Evolutionary conservation across 2,329 filamentous ascomycete genomes (phyloP), one percentile per base, ranked within the genome.

Genomic region (Ceratocystis albifundus): DNA sequence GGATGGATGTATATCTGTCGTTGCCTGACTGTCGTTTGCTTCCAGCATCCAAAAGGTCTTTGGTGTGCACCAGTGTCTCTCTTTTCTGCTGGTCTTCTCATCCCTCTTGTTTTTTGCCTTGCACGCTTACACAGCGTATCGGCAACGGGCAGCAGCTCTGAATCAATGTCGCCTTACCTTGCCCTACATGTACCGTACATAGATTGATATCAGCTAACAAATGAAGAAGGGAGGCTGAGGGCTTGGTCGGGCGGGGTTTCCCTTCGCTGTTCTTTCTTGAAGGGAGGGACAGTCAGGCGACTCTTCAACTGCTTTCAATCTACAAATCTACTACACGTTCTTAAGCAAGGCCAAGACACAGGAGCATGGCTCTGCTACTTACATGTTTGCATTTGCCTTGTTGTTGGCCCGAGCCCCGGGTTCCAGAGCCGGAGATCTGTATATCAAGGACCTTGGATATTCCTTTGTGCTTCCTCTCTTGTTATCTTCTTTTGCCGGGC

Each of bases 51-150:
- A 32, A 59, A 59, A 59, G 28, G 28, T 59, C 53, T 59, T 32
- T 59, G 53, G 53, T 59, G 53, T n/a, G 53, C 6, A 59, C 28
- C 36, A 12, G 32, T 59, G 53, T 59, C 53, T 59, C 53, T 59
- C 53, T 59, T 32, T 59, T 25, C n/a, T 30, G n/a, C 22, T 59
- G 3, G 28, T 3, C 28, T 32, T 17, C 28, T 36, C 28, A 7
- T 59, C 25, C 22, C 7, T 36, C 28, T 25, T 59, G 53, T 20
- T 15, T 15, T 59, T 59, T 59, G 28, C 15, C 53, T 10, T 53
- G 20, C 6, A 48, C 45, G 20, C 20, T 48, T 48, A 53, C 8
- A 25, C 20, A 53, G 20, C 20, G 20, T 25, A 15, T 25, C n/a
- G n/a, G 17, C 15, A 10, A 50, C 28, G 28, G 53, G 25, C 53